phyloP scores from a whole-genome alignment of 768 basidiomycete species.

The Cystoderma amianthinum region DNA sequence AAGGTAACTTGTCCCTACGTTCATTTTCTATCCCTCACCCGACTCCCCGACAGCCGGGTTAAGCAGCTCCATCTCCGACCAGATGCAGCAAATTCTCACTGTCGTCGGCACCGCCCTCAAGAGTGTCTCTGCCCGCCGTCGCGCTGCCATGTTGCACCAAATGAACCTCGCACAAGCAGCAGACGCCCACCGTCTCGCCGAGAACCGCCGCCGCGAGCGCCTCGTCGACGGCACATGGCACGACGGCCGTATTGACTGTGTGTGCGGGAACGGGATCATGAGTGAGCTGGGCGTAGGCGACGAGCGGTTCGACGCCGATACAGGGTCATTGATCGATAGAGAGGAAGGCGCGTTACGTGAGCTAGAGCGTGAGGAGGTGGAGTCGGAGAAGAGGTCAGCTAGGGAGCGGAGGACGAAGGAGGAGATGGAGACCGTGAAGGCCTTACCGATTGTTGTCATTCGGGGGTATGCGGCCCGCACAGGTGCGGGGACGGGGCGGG shows the following conservation, averaged over 20 bases:
- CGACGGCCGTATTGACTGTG: constrained; percentile 78
- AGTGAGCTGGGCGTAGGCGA: constrained; percentile 81
- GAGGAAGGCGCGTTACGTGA: constrained; percentile 4
- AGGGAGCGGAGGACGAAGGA: constrained; percentile 27
- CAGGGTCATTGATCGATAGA: constrained; percentile 7
- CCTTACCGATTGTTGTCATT: constrained; percentile 83
- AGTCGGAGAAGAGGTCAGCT: constrained; percentile 9
- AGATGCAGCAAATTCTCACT: constrained; percentile 79
- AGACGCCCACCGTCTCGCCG: constrained; percentile 26
- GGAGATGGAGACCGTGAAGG: constrained; percentile 45
- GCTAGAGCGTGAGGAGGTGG: constrained; percentile 8
- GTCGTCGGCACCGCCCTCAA: constrained; percentile 71
- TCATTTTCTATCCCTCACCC: not conserved
- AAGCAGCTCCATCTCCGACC: constrained; percentile 70
- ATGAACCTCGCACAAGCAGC: constrained; percentile 16
- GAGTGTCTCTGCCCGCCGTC: constrained; percentile 48
- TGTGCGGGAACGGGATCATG: constrained; percentile 85
- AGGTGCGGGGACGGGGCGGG: constrained; percentile 41
- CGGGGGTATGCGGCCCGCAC: constrained; percentile 65
- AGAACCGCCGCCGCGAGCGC: constrained; percentile 33
- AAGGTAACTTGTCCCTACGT: constrained; percentile 42
- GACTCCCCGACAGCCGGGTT: constrained; percentile 57
- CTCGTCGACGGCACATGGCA: constrained; percentile 72
- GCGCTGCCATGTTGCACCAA: constrained; percentile 30
- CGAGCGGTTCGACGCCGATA: constrained; percentile 39